phyloP scores from a whole-genome alignment of 768 basidiomycete genomes.

The Rubroboletus pulcherrimus region DNA sequence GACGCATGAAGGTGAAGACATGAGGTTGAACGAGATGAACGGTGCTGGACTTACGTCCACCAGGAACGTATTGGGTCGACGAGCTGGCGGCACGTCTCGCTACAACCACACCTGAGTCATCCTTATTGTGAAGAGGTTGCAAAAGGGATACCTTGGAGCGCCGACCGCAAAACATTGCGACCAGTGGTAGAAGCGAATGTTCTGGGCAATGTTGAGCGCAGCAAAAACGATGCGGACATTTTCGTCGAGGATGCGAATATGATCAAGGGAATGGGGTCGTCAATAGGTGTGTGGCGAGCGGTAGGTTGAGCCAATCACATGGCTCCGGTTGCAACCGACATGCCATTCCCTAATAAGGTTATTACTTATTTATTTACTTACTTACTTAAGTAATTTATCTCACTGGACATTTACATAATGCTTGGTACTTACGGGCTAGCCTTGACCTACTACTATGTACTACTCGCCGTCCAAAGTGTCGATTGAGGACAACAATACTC shows the following conservation, averaged over 20 bases:
- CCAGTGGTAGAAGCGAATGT: constrained; percentile 36
- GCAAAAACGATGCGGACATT: constrained; percentile 49
- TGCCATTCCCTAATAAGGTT: neutral
- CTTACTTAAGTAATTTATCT: too few relatives aligned
- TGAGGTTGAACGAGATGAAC: neutral
- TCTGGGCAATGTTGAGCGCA: constrained; percentile 47
- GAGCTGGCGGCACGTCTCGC: constrained; percentile 40
- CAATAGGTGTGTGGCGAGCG: neutral
- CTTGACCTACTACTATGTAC: too few relatives aligned
- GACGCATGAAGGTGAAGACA: neutral
- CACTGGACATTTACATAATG: too few relatives aligned
- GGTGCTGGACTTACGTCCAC: constrained; percentile 54
- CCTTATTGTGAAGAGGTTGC: neutral
- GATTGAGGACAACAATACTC: neutral
- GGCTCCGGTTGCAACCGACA: constrained; percentile 6
- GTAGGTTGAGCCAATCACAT: constrained; percentile 16
- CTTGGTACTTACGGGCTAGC: too few relatives aligned
- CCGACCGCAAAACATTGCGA: constrained; percentile 39
- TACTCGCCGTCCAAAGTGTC: too few relatives aligned
- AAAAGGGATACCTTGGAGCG: constrained; percentile 37
- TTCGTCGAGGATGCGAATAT: neutral
- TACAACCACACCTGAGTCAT: constrained; percentile 13
- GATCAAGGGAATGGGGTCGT: neutral
- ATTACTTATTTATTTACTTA: neutral
- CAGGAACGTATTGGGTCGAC: constrained; percentile 52